Evolutionary conservation across 2,329 filamentous ascomycete genomes (phyloP).

Genomic region (Achaetomium macrosporum): DNA sequence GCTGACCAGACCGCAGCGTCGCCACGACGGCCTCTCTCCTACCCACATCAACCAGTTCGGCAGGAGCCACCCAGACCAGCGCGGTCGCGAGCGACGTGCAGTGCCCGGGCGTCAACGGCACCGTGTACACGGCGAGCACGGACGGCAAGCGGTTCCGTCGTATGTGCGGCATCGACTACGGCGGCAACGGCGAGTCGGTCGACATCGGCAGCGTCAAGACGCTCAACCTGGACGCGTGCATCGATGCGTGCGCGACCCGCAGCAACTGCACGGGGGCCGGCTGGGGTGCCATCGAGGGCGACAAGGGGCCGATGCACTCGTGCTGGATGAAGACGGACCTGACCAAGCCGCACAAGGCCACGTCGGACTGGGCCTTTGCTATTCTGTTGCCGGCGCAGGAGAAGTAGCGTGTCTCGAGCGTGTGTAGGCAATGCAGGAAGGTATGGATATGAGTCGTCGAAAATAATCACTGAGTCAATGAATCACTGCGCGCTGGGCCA

Average conservation of each 20-base stretch:
- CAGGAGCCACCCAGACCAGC: constrained; percentile 15
- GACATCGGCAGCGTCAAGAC: constrained; percentile 34
- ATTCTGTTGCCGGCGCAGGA: constrained; percentile 24
- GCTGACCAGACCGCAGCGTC: background rate
- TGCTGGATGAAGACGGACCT: constrained; percentile 42
- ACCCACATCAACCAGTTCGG: constrained; percentile 3
- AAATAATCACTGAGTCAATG: no score
- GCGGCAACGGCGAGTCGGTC: constrained; percentile 22
- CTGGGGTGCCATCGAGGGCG: constrained; percentile 41
- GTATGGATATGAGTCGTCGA: no score
- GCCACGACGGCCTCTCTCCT: background rate
- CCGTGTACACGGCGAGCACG: constrained; percentile 22
- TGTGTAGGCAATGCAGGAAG: no score
- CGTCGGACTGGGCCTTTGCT: constrained; percentile 40
- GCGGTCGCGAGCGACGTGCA: constrained; percentile 12
- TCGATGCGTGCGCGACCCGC: constrained; percentile 38
- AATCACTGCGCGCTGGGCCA: no score
- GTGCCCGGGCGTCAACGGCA: constrained; percentile 25
- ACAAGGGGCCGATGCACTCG: constrained; percentile 32
- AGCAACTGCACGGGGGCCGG: constrained; percentile 37
- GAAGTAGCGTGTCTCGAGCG: background rate
- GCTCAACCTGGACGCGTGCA: constrained; percentile 38
- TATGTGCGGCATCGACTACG: constrained; percentile 28
- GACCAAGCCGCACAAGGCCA: constrained; percentile 27
- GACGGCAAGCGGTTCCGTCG: constrained; percentile 22